Conservation (phyloP, 2,329 filamentous ascomycete species). For the Claviceps paspali region DNA sequence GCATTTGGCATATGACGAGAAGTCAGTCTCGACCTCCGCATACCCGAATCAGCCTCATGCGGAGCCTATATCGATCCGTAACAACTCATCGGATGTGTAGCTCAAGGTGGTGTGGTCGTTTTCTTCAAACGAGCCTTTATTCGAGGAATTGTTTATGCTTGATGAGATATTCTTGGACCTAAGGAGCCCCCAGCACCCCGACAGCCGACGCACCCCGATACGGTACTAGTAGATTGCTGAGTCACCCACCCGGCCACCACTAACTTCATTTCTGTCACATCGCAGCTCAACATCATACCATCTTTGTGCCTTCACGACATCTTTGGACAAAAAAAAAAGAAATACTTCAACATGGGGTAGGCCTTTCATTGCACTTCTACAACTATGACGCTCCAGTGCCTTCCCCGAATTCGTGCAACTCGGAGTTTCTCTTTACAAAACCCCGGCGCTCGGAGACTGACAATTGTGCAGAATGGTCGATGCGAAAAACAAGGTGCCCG, state of each 20-base stretch:
- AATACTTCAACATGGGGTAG: constrained; percentile 26
- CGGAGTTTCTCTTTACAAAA: neutral
- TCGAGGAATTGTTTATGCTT: neutral
- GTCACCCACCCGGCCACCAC: too few relatives aligned
- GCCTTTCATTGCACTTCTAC: too few relatives aligned
- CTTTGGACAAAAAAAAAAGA: constrained; percentile 10
- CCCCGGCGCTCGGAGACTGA: constrained; percentile 6
- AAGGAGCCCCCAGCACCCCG: too few relatives aligned
- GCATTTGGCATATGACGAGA: constrained; percentile 7
- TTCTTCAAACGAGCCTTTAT: neutral
- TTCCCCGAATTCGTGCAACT: too few relatives aligned
- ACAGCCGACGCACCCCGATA: too few relatives aligned
- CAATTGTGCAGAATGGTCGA: constrained; percentile 40
- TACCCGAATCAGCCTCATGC: constrained; percentile 12
- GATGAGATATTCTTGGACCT: too few relatives aligned
- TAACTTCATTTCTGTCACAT: constrained; percentile 7
- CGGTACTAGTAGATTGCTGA: too few relatives aligned
- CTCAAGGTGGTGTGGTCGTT: neutral
- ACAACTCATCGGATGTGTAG: neutral
- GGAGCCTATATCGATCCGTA: constrained; percentile 5
- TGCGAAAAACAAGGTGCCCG: constrained; percentile 61
- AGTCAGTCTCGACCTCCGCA: constrained; percentile 14
- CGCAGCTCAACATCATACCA: constrained; percentile 12
- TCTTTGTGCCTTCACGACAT: constrained; percentile 10
- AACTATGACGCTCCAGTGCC: too few relatives aligned